Evolutionary conservation across 2,329 filamentous ascomycete species (phyloP).

Genomic region (Epichloe typhina): DNA sequence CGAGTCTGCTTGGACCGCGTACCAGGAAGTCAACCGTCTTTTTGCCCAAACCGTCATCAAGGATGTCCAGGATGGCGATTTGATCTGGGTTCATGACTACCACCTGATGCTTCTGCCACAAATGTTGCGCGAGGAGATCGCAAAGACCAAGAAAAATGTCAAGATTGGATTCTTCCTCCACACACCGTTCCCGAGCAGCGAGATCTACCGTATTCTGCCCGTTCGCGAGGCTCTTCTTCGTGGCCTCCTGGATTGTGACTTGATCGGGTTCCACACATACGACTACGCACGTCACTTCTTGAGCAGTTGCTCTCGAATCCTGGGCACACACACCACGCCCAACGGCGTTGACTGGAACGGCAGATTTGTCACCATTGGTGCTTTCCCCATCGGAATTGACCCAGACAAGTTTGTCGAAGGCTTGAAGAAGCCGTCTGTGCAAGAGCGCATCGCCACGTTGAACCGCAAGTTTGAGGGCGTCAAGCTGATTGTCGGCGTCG

Average conservation of each 20-base stretch:
- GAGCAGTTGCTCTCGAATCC: constrained; percentile 87
- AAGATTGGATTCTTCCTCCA: constrained; percentile 98
- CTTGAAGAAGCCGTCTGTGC: constrained; percentile 70
- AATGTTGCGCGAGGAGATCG: constrained; percentile 87
- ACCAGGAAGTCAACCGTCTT: constrained; percentile 81
- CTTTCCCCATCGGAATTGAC: constrained; percentile 96
- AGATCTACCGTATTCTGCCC: constrained; percentile 91
- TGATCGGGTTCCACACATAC: constrained; percentile 97
- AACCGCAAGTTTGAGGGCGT: constrained; percentile 89
- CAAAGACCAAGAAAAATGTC: constrained; percentile 69
- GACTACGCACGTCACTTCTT: constrained; percentile 98
- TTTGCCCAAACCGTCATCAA: constrained; percentile 81
- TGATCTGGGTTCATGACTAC: constrained; percentile 98
- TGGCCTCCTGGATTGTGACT: constrained; percentile 81
- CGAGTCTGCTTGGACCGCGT: constrained; percentile 85
- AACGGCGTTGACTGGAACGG: constrained; percentile 88
- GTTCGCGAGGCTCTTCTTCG: constrained; percentile 80
- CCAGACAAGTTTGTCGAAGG: constrained; percentile 92
- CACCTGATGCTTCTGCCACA: constrained; percentile 93
- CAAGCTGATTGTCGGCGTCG: constrained; percentile 92
- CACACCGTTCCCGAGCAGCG: constrained; percentile 90
- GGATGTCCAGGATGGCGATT: constrained; percentile 82
- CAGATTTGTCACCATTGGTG: constrained; percentile 80
- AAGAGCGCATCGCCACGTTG: constrained; percentile 73
- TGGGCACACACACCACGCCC: constrained; percentile 68